A percentile compares a stretch with the other conserved stretches of the same genome.
These are phyloP conservation scores for Microsporum ferrugineum DNA, from an alignment of 2,329 filamentous ascomycete species.

Conservation along the genomic window DNA sequence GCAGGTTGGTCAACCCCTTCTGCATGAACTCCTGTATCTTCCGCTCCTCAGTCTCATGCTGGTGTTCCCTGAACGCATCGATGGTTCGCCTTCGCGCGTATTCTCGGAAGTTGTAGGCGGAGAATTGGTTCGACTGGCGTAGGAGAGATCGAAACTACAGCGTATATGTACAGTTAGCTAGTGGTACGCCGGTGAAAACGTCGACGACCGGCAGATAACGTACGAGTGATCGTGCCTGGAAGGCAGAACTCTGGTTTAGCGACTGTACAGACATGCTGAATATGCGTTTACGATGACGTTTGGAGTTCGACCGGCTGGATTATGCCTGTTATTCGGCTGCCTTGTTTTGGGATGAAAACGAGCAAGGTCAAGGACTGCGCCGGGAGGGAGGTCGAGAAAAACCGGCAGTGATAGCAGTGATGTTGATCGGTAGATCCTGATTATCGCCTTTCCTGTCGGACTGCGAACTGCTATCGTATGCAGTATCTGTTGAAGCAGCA, in stretches of 20 bases:
- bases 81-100: slow-evolving; percentile 84
- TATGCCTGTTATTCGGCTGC: neutral
- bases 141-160: slow-evolving; percentile 79
- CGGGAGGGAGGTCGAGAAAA: neutral
- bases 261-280: slow-evolving; percentile 34
- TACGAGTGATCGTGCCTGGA: slow-evolving; percentile 39
- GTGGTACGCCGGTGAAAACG: neutral
- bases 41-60: slow-evolving; percentile 58
- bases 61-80: slow-evolving; percentile 80
- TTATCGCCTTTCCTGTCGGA: neutral
- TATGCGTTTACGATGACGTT: neutral
- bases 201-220: slow-evolving; percentile 8
- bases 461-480: slow-evolving; percentile 13
- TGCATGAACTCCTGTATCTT: slow-evolving; percentile 80
- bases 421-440: neutral
- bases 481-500: slow-evolving; percentile 18
- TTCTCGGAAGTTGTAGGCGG: slow-evolving; percentile 94
- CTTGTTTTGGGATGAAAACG: neutral
- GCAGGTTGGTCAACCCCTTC: slow-evolving; percentile 73
- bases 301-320: neutral
- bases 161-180: neutral
- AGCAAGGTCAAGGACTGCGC: neutral
- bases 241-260: slow-evolving; percentile 33
- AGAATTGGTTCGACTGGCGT: slow-evolving; percentile 74
- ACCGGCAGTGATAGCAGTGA: neutral